Evolutionary conservation across 2,329 filamentous ascomycete species (phyloP).

Genomic region (Chaetomium sp.): DNA sequence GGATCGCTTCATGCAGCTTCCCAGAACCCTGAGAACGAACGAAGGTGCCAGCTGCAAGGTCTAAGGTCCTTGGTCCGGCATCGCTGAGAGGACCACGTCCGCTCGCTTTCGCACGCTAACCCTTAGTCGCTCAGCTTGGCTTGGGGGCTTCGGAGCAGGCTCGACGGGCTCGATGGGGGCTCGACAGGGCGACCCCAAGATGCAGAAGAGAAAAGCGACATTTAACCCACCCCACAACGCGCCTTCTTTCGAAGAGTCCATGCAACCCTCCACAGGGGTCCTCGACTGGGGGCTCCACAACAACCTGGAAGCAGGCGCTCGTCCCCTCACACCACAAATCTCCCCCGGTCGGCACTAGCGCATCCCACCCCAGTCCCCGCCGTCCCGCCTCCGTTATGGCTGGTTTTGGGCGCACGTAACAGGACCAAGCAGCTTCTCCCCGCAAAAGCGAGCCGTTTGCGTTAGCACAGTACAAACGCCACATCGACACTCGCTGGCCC

Average conservation of each 20-base stretch:
- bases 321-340: neutral
- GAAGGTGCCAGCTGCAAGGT: neutral
- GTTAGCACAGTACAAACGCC: conserved; percentile 15
- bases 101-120: conserved; percentile 16
- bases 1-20: conserved; percentile 19
- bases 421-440: conserved; percentile 20
- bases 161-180: neutral
- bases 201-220: conserved; percentile 22
- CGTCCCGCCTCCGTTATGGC: conserved; percentile 33
- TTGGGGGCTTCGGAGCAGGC: conserved; percentile 6
- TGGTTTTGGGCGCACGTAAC: conserved; percentile 15
- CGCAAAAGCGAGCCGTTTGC: conserved; percentile 19
- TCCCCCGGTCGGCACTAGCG: conserved; percentile 24
- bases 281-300: conserved; percentile 1
- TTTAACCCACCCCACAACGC: conserved; percentile 30
- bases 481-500: conserved; percentile 20
- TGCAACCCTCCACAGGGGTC: conserved; percentile 31
- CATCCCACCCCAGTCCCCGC: conserved; percentile 27
- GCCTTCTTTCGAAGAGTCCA: conserved; percentile 23
- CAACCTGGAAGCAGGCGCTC: neutral
- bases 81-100: conserved; percentile 6
- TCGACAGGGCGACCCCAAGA: conserved; percentile 21
- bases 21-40: neutral
- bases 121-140: conserved; percentile 15
- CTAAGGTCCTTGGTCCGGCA: neutral